Conservation (phyloP, 2,329 filamentous ascomycete genomes). For the Alternaria sp. region DNA sequence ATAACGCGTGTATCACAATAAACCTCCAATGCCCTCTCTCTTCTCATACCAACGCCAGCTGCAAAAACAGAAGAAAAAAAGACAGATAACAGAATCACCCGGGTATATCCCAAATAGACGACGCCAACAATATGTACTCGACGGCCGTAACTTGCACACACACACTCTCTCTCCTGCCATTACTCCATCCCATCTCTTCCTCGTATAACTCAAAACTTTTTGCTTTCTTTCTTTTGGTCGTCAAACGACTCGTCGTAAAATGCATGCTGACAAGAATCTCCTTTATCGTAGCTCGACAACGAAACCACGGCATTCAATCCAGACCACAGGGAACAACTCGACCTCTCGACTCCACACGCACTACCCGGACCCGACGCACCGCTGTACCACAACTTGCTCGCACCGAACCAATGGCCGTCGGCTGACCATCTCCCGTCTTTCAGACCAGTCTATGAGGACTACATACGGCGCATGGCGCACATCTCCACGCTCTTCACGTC, state of each 20-base stretch:
- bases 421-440: constrained; percentile 69
- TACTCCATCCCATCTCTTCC: constrained; percentile 1
- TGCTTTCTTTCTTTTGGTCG: constrained; percentile 1
- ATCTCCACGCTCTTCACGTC: constrained; percentile 77
- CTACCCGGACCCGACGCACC: constrained; percentile 68
- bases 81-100: constrained; percentile 1
- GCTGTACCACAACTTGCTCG: constrained; percentile 75
- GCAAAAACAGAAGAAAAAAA: background rate
- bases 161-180: constrained; percentile 10
- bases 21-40: background rate
- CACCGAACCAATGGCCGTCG: constrained; percentile 81
- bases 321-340: constrained; percentile 86
- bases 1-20: background rate
- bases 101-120: constrained; percentile 15
- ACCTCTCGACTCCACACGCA: constrained; percentile 80
- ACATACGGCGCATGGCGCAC: constrained; percentile 76
- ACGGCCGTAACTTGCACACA: background rate
- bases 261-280: constrained; percentile 24
- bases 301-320: constrained; percentile 73
- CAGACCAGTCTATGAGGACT: constrained; percentile 71
- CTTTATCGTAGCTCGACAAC: constrained; percentile 54
- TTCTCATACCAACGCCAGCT: background rate
- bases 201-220: background rate
- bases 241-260: background rate
- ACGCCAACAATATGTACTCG: constrained; percentile 13